Base-by-base conservation (phyloP, 1,284 basidiomycete genomes). In the Ceratobasidium sp. region DNA sequence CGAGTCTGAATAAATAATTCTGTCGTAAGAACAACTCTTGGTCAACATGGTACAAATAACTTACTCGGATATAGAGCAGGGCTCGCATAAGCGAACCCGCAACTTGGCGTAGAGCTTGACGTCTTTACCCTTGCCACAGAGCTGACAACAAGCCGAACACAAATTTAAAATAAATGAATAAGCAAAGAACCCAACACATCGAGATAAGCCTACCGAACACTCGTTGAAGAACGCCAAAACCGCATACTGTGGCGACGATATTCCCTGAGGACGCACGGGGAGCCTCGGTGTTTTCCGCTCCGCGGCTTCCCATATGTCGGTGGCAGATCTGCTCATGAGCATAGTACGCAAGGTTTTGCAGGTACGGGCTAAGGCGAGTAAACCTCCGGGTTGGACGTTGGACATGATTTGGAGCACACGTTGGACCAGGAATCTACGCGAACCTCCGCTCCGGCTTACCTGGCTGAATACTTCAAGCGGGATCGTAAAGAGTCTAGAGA, bases 171-270 rank as follows among this genome's bases (percentile, higher is more conserved):
- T n/a, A n/a, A n/a, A n/a, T n/a, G n/a, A n/a, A 29, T n/a, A 9
- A 27, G 8, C 5, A n/a, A 6, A 49, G 4, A 49, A 6, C 14
- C 48, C 4, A 9, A 19, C 7, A 6, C 5, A 49, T 49, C 48
- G 48, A 19, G n/a, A 31, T 31, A 9, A n/a, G 37, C 53, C 24
- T n/a, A 71, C 68, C 27, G 68, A 48, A 49, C 68, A 71, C 43
- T 34, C n/a, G 9, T 61, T 71, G 2, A 41, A 22, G 31, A 71
- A 71, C 13, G 43, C 22, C 54, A 71, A 51, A 31, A 41, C 54
- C 14, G 68, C 68, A 37, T 71, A 71, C 16, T 61, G 56, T 14
- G 68, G 68, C 11, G 39, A 39, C 2, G 22, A 34, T n/a, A 71
- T 41, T 24, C 16, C 9, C 6, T 49, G 24, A 14, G 68, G 68